These are phyloP conservation scores for Wallacemonas sp. DNA, from an alignment of 208 protist genomes.

Conservation along the genomic window DNA sequence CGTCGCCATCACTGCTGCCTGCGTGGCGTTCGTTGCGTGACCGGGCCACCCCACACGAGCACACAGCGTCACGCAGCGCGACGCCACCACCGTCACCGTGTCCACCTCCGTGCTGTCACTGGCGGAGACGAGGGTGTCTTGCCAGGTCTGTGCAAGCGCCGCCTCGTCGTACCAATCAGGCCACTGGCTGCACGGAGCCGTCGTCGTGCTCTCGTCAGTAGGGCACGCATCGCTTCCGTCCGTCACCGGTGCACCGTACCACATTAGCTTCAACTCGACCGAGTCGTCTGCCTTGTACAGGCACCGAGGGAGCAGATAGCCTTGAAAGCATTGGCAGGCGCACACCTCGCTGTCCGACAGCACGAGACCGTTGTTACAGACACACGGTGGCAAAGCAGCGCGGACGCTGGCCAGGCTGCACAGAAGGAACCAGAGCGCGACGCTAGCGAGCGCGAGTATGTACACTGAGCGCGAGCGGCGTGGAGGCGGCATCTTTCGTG, in stretches of 20 bases:
- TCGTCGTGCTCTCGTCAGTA: constrained; percentile 7
- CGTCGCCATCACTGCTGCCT: constrained; percentile 14
- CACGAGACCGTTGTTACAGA: constrained; percentile 39
- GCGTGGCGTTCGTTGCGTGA: neutral
- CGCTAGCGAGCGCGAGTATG: too few relatives aligned
- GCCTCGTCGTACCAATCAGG: constrained; percentile 8
- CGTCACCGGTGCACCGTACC: constrained; percentile 1
- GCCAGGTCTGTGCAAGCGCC: neutral
- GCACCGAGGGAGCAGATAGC: constrained; percentile 47
- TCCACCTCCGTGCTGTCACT: neutral
- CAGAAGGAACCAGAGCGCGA: neutral
- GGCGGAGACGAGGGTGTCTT: neutral
- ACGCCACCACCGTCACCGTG: neutral
- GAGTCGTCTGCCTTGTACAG: constrained; percentile 34
- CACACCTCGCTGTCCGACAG: constrained; percentile 14
- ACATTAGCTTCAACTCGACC: constrained; percentile 28
- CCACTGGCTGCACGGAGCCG: constrained; percentile 1
- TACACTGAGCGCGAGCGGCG: too few relatives aligned
- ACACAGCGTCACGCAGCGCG: neutral
- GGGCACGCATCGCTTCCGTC: neutral
- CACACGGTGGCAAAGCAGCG: constrained; percentile 12
- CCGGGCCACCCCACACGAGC: neutral
- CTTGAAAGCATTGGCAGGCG: constrained; percentile 33
- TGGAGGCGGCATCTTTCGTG: too few relatives aligned
- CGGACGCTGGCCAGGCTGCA: neutral